phyloP scores from a whole-genome alignment of 1,139 yeast species.

The Geotrichum histeridarum region DNA sequence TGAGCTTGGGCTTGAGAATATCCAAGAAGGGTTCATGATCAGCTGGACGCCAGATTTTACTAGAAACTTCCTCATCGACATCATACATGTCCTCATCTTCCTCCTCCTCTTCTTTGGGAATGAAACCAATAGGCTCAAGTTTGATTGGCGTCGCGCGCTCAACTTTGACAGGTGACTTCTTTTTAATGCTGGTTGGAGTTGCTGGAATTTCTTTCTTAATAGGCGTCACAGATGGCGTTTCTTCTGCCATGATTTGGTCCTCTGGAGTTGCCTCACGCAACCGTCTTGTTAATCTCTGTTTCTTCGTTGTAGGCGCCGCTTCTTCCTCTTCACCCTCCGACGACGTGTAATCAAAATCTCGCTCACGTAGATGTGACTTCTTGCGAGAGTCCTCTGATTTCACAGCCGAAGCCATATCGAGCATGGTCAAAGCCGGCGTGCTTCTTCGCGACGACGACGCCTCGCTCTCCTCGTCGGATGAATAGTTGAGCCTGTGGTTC shows the following conservation, averaged over 20 bases:
- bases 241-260: neutral
- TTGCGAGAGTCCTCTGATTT: neutral
- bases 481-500: conserved; percentile 66
- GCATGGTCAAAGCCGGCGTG: conserved; percentile 33
- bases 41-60: conserved; percentile 11
- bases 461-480: conserved; percentile 47
- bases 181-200: neutral
- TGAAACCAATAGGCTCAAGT: neutral
- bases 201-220: neutral
- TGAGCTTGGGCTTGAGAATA: conserved; percentile 7
- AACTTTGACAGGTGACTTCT: neutral
- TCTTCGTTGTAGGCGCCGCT: conserved; percentile 1
- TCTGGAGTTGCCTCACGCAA: neutral
- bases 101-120: conserved; percentile 11
- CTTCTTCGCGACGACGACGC: conserved; percentile 33
- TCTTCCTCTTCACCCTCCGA: conserved; percentile 26
- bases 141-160: neutral
- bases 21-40: conserved; percentile 8
- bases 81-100: conserved; percentile 17
- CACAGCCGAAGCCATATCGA: conserved; percentile 21
- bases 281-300: neutral
- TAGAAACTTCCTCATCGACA: conserved; percentile 7
- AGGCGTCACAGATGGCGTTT: neutral
- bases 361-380: conserved; percentile 2
- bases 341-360: conserved; percentile 26